A percentile compares a stretch with the other conserved stretches of the same genome.
phyloP scores from a whole-genome alignment of 2,329 filamentous ascomycete species.

The Fusarium verrucosum region DNA sequence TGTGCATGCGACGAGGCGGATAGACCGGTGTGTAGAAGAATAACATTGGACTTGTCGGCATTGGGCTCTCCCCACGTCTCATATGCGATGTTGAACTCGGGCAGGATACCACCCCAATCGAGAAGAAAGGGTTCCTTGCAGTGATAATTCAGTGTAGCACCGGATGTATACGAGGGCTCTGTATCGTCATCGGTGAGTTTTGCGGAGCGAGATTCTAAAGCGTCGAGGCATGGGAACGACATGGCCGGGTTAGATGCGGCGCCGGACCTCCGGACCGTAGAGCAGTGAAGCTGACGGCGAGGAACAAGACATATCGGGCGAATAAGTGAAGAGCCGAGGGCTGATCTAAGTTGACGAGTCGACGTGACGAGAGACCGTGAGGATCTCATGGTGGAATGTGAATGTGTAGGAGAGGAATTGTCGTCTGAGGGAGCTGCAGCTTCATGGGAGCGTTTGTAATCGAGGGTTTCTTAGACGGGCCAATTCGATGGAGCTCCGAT shows the following conservation, averaged over 20 bases:
- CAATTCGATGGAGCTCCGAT: constrained; percentile 31
- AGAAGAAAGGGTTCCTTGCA: constrained; percentile 79
- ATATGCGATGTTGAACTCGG: constrained; percentile 89
- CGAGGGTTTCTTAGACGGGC: constrained; percentile 12
- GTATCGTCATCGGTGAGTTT: constrained; percentile 77
- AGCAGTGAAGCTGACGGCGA: constrained; percentile 40
- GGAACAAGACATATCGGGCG: constrained; percentile 9
- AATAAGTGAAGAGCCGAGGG: background rate
- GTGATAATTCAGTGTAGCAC: constrained; percentile 81
- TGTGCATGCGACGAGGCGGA: constrained; percentile 98
- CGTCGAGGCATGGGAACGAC: constrained; percentile 90
- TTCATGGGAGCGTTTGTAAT: constrained; percentile 41
- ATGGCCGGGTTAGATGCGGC: constrained; percentile 81
- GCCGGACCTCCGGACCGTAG: constrained; percentile 41
- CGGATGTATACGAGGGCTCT: constrained; percentile 93
- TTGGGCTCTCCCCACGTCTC: constrained; percentile 92
- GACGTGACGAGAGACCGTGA: constrained; percentile 34
- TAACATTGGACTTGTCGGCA: constrained; percentile 82
- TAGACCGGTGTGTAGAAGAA: constrained; percentile 91
- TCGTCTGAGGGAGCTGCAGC: constrained; percentile 5
- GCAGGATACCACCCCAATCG: constrained; percentile 94
- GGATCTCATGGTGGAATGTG: constrained; percentile 34
- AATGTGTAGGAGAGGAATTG: background rate
- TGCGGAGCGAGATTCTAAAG: constrained; percentile 79
- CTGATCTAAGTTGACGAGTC: constrained; percentile 29